Conservation (phyloP, 805 yeast genomes). For the Sugiyamaella valdiviana region DNA sequence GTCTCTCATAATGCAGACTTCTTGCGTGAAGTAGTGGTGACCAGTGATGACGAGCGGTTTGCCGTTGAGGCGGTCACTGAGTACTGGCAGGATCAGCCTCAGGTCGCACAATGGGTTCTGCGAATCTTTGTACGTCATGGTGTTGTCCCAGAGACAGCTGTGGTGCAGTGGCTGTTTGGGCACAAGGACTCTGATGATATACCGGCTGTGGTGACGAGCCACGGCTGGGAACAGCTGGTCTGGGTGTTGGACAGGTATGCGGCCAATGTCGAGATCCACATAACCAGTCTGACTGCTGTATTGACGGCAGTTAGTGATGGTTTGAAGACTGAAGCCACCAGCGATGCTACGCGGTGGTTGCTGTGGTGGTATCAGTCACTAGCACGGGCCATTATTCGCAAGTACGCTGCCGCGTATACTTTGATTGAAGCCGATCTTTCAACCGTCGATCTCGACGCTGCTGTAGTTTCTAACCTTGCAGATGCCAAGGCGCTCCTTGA, state of each 20-base stretch:
- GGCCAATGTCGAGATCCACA: not conserved
- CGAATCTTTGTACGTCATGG: constrained; percentile 45
- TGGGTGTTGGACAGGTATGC: constrained; percentile 7
- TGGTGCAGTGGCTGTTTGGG: constrained; percentile 1
- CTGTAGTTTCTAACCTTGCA: not conserved
- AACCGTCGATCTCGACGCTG: not conserved
- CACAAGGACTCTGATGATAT: not conserved
- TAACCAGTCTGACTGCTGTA: not conserved
- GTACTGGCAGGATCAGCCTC: constrained; percentile 61
- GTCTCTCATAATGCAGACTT: constrained; percentile 38
- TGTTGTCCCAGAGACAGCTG: constrained; percentile 21
- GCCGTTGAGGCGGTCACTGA: constrained; percentile 52
- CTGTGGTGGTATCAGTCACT: not conserved
- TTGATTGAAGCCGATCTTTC: not conserved
- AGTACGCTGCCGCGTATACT: not conserved
- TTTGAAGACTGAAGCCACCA: not conserved
- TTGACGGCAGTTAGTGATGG: not conserved
- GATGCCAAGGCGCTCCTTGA: not conserved
- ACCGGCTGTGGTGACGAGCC: not conserved
- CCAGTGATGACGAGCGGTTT: constrained; percentile 32
- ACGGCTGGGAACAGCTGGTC: constrained; percentile 11
- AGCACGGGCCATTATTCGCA: not conserved
- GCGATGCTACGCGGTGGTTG: not conserved
- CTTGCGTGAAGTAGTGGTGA: constrained; percentile 28
- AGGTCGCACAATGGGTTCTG: constrained; percentile 55